Percentiles rank a stretch among this genome's conserved stretches.
phyloP scores from a whole-genome alignment of 129 eudicot species.

The Pittosporum tobira region DNA sequence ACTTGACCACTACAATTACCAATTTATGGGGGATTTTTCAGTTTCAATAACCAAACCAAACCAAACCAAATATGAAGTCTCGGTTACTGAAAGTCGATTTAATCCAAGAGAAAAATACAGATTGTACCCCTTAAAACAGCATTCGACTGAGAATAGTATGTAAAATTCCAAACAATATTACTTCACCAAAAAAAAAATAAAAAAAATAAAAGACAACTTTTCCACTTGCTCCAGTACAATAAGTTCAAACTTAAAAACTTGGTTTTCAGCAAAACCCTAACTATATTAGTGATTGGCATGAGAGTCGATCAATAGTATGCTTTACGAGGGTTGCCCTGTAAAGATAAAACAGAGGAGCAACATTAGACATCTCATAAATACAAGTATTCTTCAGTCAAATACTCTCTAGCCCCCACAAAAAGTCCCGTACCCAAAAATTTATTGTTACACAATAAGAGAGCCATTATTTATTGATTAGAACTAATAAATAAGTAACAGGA shows the following conservation, averaged over 20 bases:
- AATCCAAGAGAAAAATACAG: no score
- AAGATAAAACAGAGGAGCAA: neutral
- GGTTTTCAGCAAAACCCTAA: neutral
- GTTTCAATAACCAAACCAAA: no score
- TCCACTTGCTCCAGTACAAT: neutral
- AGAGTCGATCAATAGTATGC: slow-evolving; percentile 35
- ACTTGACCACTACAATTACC: no score
- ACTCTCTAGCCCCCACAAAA: neutral
- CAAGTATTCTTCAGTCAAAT: neutral
- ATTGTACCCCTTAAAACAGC: no score
- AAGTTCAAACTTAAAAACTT: neutral
- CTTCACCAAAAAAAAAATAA: neutral
- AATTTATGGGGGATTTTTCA: no score
- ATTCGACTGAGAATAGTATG: no score
- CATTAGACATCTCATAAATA: neutral
- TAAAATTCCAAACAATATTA: no score
- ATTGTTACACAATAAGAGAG: neutral
- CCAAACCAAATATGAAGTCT: no score
- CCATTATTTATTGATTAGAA: neutral
- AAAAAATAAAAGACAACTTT: neutral
- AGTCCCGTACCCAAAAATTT: neutral
- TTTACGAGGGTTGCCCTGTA: slow-evolving; percentile 58
- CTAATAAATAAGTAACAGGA: neutral
- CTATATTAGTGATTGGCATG: neutral
- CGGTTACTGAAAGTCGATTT: no score